Percentiles rank a stretch among this genome's conserved stretches.
Conservation (phyloP, 495 filamentous ascomycete species). For the Penicillium canariense region DNA sequence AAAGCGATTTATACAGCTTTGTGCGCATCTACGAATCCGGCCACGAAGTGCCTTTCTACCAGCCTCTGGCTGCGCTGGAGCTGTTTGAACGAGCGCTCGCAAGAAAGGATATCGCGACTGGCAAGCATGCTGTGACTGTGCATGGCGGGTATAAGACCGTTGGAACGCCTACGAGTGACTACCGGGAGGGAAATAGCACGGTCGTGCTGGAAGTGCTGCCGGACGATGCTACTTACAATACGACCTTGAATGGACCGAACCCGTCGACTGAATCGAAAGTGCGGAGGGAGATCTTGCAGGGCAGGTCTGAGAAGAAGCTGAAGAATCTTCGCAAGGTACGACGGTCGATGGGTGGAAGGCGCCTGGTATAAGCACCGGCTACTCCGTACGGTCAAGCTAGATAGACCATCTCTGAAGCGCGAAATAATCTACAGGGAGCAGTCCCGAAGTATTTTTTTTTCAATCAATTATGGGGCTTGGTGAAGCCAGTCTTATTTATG, state of each 20-base stretch:
- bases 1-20: slow-evolving; percentile 68
- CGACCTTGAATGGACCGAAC: slow-evolving; percentile 47
- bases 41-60: slow-evolving; percentile 69
- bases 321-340: background rate
- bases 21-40: slow-evolving; percentile 67
- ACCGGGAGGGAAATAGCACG: slow-evolving; percentile 56
- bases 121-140: slow-evolving; percentile 30
- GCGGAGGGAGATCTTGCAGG: background rate
- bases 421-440: background rate
- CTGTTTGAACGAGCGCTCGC: slow-evolving; percentile 58
- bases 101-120: slow-evolving; percentile 61
- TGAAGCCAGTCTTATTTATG: background rate
- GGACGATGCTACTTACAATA: slow-evolving; percentile 54
- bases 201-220: slow-evolving; percentile 50
- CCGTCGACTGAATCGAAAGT: slow-evolving; percentile 3
- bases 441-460: background rate
- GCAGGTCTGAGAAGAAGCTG: background rate
- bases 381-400: no score
- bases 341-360: slow-evolving; percentile 1
- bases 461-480: background rate
- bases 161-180: slow-evolving; percentile 51
- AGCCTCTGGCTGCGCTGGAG: slow-evolving; percentile 58
- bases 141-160: slow-evolving; percentile 42
- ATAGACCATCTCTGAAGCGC: background rate
- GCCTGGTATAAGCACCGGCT: background rate